phyloP scores from a whole-genome alignment of 2,329 filamentous ascomycete genomes.

The Talaromyces sp. region DNA sequence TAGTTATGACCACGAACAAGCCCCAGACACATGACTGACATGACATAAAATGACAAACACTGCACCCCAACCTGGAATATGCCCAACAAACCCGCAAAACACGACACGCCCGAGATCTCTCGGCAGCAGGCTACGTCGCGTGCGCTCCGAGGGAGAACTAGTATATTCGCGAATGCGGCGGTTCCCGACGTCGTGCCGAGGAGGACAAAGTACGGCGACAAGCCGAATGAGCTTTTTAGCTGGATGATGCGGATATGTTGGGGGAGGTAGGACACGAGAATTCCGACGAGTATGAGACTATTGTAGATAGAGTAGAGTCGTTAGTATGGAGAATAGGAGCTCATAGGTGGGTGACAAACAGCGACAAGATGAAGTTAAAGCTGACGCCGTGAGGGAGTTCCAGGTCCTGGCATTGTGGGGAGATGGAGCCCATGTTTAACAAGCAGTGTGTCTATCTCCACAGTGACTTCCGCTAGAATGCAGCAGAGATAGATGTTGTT shows the following conservation, averaged over 20 bases:
- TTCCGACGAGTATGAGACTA: conserved; percentile 76
- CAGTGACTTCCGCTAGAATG: too few species aligned
- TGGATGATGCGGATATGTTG: conserved; percentile 90
- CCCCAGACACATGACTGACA: conserved; percentile 52
- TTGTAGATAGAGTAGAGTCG: conserved; percentile 15
- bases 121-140: conserved; percentile 82
- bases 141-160: conserved; percentile 78
- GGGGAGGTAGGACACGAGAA: conserved; percentile 88
- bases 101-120: conserved; percentile 75
- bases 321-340: background rate
- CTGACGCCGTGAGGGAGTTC: conserved; percentile 50
- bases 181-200: conserved; percentile 90
- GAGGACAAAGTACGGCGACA: conserved; percentile 91
- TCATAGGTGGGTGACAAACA: conserved; percentile 40
- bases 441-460: background rate
- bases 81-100: conserved; percentile 78
- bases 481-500: background rate
- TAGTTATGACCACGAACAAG: background rate
- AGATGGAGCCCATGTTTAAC: conserved; percentile 25
- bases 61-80: conserved; percentile 89
- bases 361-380: conserved; percentile 52
- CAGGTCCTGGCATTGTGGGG: conserved; percentile 49
- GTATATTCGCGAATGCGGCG: conserved; percentile 85
- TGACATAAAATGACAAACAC: conserved; percentile 86
- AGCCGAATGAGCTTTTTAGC: conserved; percentile 82